phyloP scores from a whole-genome alignment of 1,139 yeast genomes.

The Kodamaea suecica region DNA sequence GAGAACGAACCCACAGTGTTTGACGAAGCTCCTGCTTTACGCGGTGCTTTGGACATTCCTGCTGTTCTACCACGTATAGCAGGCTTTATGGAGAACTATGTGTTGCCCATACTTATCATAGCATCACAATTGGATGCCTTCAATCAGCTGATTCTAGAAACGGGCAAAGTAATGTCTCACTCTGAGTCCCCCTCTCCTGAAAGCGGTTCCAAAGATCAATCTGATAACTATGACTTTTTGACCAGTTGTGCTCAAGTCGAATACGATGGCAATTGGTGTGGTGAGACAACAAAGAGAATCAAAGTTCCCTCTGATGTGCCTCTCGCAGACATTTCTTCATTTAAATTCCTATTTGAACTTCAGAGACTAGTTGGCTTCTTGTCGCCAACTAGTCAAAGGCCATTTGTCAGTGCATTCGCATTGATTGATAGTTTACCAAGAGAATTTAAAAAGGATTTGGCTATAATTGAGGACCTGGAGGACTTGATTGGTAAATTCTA shows the following conservation, averaged over 20 bases:
- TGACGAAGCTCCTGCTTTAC: neutral
- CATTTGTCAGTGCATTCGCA: slow-evolving; percentile 22
- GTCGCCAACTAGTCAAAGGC: slow-evolving; percentile 16
- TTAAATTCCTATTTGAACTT: slow-evolving; percentile 19
- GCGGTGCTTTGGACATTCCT: slow-evolving; percentile 14
- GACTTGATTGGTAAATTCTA: slow-evolving; percentile 31
- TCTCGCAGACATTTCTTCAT: neutral
- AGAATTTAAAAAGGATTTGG: slow-evolving; percentile 20
- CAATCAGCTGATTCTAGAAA: neutral
- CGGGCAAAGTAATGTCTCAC: no score
- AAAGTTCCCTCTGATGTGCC: no score
- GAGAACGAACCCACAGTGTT: slow-evolving; percentile 3
- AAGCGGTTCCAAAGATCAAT: neutral
- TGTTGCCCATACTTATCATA: slow-evolving; percentile 22
- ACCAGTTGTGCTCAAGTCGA: no score
- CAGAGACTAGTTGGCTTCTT: slow-evolving; percentile 24
- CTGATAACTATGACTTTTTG: no score
- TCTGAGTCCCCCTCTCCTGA: no score
- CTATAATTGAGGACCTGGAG: slow-evolving; percentile 27
- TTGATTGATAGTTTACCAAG: slow-evolving; percentile 22
- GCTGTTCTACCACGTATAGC: slow-evolving; percentile 15
- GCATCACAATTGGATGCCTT: neutral
- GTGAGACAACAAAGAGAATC: no score
- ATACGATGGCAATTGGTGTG: no score
- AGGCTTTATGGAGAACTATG: slow-evolving; percentile 23